These are phyloP conservation scores for Cadophora sp. DNA, from an alignment of 2,329 filamentous ascomycete genomes.

Conservation along the genomic window DNA sequence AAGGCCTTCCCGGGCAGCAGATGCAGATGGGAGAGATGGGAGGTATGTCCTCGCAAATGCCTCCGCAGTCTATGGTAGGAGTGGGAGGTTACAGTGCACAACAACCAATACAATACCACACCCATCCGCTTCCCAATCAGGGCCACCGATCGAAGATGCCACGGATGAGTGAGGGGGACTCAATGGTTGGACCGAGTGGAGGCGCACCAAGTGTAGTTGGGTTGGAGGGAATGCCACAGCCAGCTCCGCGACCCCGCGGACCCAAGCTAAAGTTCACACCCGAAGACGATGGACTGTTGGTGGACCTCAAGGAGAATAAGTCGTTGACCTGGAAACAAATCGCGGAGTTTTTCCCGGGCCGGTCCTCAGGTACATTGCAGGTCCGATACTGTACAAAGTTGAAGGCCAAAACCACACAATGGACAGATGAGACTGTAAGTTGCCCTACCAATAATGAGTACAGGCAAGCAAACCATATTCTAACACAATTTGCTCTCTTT, in stretches of 20 bases:
- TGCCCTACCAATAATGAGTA: background rate
- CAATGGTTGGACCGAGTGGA: slow-evolving; percentile 50
- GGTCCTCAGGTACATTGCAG: slow-evolving; percentile 88
- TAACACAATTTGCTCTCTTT: slow-evolving; percentile 32
- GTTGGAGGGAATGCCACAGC: slow-evolving; percentile 84
- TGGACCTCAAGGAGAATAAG: slow-evolving; percentile 93
- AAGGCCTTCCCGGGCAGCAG: slow-evolving; percentile 53
- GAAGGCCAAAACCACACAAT: slow-evolving; percentile 91
- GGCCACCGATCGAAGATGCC: slow-evolving; percentile 73
- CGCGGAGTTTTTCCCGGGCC: slow-evolving; percentile 91
- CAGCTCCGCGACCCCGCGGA: slow-evolving; percentile 79
- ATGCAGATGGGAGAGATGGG: slow-evolving; percentile 47
- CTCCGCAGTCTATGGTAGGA: slow-evolving; percentile 60
- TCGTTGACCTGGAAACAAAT: slow-evolving; percentile 98
- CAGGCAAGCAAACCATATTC: slow-evolving; percentile 2
- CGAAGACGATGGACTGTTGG: slow-evolving; percentile 86
- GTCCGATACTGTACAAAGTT: slow-evolving; percentile 95
- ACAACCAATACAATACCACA: slow-evolving; percentile 60
- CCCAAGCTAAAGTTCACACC: slow-evolving; percentile 94
- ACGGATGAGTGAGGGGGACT: slow-evolving; percentile 60
- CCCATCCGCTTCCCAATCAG: slow-evolving; percentile 80
- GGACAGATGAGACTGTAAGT: slow-evolving; percentile 91
- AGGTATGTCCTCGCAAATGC: slow-evolving; percentile 60
- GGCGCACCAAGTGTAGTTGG: slow-evolving; percentile 86
- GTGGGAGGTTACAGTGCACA: slow-evolving; percentile 41